These are phyloP conservation scores for Gossypium mustelinum DNA, from an alignment of 345 rosid species.

Conservation along the genomic window DNA sequence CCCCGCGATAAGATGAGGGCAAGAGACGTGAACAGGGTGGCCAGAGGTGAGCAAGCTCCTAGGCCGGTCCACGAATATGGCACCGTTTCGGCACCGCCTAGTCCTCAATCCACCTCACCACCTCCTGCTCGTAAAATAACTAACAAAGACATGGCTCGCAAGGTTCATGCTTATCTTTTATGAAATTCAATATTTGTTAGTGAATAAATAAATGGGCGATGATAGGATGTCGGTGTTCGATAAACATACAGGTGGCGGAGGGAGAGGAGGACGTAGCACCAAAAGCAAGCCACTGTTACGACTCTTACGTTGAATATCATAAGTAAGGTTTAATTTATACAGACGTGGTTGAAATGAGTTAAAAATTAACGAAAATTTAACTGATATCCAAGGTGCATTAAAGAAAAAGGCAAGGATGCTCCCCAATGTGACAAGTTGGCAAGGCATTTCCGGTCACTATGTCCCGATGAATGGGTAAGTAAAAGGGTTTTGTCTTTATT, in stretches of 20 bases:
- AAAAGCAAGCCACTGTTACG: slow-evolving; percentile 33
- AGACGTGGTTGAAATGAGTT: not conserved
- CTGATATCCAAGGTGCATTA: slow-evolving; percentile 23
- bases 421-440: slow-evolving; percentile 27
- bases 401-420: slow-evolving; percentile 23
- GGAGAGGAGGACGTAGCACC: slow-evolving; percentile 18
- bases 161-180: slow-evolving; percentile 7
- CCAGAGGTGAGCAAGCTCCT: slow-evolving; percentile 48
- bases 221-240: not conserved
- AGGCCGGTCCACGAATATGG: slow-evolving; percentile 35
- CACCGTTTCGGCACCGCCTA: slow-evolving; percentile 32
- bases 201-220: no score
- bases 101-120: slow-evolving; percentile 10
- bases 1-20: slow-evolving; percentile 56
- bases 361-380: not conserved
- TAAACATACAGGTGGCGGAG: not conserved
- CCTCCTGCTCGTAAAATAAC: not conserved
- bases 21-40: slow-evolving; percentile 41
- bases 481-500: not conserved
- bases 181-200: no score
- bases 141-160: slow-evolving; percentile 17
- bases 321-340: slow-evolving; percentile 7
- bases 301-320: slow-evolving; percentile 30
- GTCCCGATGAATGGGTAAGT: slow-evolving; percentile 42
- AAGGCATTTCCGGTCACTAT: slow-evolving; percentile 30